Evolutionary conservation across 495 filamentous ascomycete genomes (phyloP), one percentile per base, ranked within the genome.

Genomic region (Penicillium daleae): DNA sequence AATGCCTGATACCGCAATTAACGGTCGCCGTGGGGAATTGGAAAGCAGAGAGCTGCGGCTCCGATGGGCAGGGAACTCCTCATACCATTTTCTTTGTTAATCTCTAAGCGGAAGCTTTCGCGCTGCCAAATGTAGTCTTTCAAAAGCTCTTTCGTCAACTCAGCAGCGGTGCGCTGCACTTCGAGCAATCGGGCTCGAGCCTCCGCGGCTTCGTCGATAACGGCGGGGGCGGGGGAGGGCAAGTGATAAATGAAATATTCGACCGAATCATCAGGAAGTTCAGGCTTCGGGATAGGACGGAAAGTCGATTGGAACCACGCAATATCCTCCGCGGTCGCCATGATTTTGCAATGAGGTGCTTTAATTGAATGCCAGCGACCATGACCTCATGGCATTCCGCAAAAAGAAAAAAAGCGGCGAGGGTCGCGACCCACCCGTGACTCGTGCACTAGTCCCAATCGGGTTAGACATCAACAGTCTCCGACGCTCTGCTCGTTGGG

Each of bases 61-160:
- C 12, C 19, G 15, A 17, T 17, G 26, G 44, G 17, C 4, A 15
- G 9, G 2, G 48, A 24, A 24, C n/a, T 21, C n/a, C 7, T 22
- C 42, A 4, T 72, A 86, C 87, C 86, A 65, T 88, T 82, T 64
- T 86, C 81, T 59, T 86, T 86, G 26, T 77, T 78, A 7, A 90
- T 73, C 15, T 84, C 80, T 22, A 96, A 71, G 6, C 76, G 76
- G 62, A 98, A 93, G 4, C 76, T 73, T 22, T 97, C 91, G 4
- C 93, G 87, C 76, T 99, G 95, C 95, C 95, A 99, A 60, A 98
- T 97, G 69, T 97, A 97, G 53, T 90, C 90, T 63, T 87, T 89
- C 40, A 93, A 76, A 24, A 91, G 72, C 22, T 80, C 75, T 40
- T 87, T 86, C 9, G 78, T 81, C 57, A 95, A 74, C 56, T 86